Percentiles rank a stretch among this genome's conserved stretches.
phyloP scores from a whole-genome alignment of 257 asterid species.

The Mentha longifolia region DNA sequence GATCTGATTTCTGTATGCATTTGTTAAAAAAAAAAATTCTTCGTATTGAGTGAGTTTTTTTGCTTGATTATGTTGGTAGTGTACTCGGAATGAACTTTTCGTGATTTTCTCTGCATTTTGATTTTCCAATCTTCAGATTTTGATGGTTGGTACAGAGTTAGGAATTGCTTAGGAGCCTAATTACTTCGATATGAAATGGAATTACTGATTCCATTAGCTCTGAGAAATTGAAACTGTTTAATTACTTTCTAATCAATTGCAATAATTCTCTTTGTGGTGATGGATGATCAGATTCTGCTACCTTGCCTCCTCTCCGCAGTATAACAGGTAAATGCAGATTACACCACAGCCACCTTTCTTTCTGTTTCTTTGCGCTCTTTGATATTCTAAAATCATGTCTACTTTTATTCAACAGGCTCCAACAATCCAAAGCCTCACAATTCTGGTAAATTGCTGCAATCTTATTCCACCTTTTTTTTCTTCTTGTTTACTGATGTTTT shows the following conservation, averaged over 20 bases:
- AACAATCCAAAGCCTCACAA: constrained; percentile 33
- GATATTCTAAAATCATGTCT: neutral
- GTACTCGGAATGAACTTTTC: too few relatives aligned
- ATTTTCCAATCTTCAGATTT: neutral
- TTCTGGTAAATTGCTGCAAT: constrained; percentile 31
- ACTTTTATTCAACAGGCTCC: constrained; percentile 33
- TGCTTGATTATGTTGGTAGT: too few relatives aligned
- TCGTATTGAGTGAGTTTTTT: too few relatives aligned
- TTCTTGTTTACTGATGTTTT: neutral
- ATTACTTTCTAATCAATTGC: neutral
- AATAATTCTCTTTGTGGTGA: constrained; percentile 8
- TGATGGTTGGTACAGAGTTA: too few relatives aligned
- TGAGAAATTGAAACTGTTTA: neutral
- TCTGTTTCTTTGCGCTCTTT: neutral
- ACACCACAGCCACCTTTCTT: neutral
- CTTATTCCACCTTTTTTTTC: neutral
- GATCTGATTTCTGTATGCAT: neutral
- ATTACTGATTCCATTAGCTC: neutral
- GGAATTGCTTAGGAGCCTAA: too few relatives aligned
- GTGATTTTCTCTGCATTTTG: too few relatives aligned
- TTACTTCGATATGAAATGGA: neutral
- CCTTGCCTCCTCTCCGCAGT: constrained; percentile 72
- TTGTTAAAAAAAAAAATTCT: too few relatives aligned
- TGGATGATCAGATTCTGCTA: constrained; percentile 53
- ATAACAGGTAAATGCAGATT: constrained; percentile 47